Percentiles rank a stretch among this genome's conserved stretches.
phyloP scores from a whole-genome alignment of 805 yeast species.

The Candida maris region DNA sequence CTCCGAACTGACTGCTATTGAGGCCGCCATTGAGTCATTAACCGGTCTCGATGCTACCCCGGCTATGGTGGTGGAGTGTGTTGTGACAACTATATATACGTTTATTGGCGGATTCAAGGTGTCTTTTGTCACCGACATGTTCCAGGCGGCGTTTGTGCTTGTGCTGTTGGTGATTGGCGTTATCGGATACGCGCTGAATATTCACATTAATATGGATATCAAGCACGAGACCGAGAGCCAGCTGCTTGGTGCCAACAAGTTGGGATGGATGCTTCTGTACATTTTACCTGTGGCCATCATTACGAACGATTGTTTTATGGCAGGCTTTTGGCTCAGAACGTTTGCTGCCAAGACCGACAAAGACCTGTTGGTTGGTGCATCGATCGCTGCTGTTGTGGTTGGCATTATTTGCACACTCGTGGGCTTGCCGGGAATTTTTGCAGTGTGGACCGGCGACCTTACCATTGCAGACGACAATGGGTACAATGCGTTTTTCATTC shows the following conservation, averaged over 20 bases:
- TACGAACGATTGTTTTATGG: slow-evolving; percentile 84
- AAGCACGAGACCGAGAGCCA: slow-evolving; percentile 63
- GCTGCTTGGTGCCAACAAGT: slow-evolving; percentile 57
- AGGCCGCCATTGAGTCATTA: slow-evolving; percentile 69
- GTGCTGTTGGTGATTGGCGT: slow-evolving; percentile 65
- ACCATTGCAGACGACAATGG: slow-evolving; percentile 53
- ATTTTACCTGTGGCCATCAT: slow-evolving; percentile 82
- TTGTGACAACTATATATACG: slow-evolving; percentile 83
- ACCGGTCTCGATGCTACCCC: slow-evolving; percentile 79
- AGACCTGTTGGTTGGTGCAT: slow-evolving; percentile 72
- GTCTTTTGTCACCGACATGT: slow-evolving; percentile 80
- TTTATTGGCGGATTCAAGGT: slow-evolving; percentile 86
- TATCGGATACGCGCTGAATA: slow-evolving; percentile 73
- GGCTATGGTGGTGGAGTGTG: slow-evolving; percentile 79
- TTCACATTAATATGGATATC: slow-evolving; percentile 56
- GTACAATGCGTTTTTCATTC: slow-evolving; percentile 65
- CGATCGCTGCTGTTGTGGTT: slow-evolving; percentile 67
- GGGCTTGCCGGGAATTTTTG: slow-evolving; percentile 82
- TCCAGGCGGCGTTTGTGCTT: slow-evolving; percentile 76
- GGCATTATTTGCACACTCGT: slow-evolving; percentile 63
- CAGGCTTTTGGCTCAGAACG: slow-evolving; percentile 93
- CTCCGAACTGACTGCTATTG: slow-evolving; percentile 78
- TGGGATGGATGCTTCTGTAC: slow-evolving; percentile 89
- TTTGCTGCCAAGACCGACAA: slow-evolving; percentile 79
- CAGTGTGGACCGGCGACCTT: slow-evolving; percentile 83